Base-by-base conservation (phyloP, 257 asterid species). In the Solanum virginianum region DNA sequence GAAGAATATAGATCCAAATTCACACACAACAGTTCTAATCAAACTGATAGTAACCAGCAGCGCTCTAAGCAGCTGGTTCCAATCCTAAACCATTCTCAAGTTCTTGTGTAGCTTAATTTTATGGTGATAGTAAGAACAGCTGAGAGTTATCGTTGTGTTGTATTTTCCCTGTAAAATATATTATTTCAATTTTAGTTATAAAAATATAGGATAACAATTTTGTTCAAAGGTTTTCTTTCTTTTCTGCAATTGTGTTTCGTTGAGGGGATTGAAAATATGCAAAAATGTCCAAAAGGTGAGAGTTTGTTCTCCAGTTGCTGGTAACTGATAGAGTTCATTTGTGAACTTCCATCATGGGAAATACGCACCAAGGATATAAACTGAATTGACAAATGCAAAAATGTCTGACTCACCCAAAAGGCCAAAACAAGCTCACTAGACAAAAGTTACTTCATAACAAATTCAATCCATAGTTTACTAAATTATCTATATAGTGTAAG, bases 21-120 rank as follows among this genome's bases (percentile, higher is more conserved):
- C 75, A 80, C 93, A 0, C 93, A 92, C 51, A 56, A 74, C 16
- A 86, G 84, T 88, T 86, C 91, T 57, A 84, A 57, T 57, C 87
- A 85, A 70, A 77, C 89, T 15, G 89, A 86, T 32, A 89, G 84
- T 86, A 89, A 88, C 85, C 90, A 88, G 88, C 93, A 87, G 85
- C 91, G 92, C 24, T 87, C 95, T 36, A 96, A n/a, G n/a, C n/a
- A 87, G 85, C 89, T 94, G 99, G 98, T 96, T 94, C 80, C 97
- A 94, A 83, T 86, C 91, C 59, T 90, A 88, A 90, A 82, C n/a
- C 32, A 10, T 14, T 82, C 41, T 1, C 54, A 80, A 80, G 85
- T 59, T 20, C 1, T 49, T 3, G 29, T 26, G 65, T 79, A 53
- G 65, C 65, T 26, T 79, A 16, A 53, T 79, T 26, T 79, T 79